Evolutionary conservation across 495 filamentous ascomycete species (phyloP).

Genomic region (Xylaria palmicola): DNA sequence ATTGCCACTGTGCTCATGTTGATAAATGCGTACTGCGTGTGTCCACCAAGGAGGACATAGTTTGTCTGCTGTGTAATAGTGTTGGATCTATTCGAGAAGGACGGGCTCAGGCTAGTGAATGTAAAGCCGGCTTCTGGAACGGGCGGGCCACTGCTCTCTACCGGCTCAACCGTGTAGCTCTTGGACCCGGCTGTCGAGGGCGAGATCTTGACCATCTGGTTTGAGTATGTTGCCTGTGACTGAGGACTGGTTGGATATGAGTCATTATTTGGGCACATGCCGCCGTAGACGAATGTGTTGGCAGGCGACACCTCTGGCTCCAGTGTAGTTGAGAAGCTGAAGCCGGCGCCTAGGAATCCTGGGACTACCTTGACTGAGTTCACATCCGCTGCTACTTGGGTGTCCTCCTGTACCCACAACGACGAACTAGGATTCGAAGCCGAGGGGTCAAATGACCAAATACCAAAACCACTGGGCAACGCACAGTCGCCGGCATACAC

Average conservation of each 20-base stretch:
- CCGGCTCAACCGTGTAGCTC: constrained; percentile 22
- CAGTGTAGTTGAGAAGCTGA: constrained; percentile 63
- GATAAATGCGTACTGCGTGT: constrained; percentile 79
- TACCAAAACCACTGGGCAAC: constrained; percentile 32
- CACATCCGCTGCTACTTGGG: constrained; percentile 18
- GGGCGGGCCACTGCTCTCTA: constrained; percentile 46
- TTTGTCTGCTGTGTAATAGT: constrained; percentile 63
- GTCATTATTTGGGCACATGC: constrained; percentile 72
- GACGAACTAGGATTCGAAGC: constrained; percentile 15
- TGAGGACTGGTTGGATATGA: constrained; percentile 53
- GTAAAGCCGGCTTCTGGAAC: constrained; percentile 86
- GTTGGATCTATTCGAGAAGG: constrained; percentile 55
- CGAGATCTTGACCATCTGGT: constrained; percentile 63
- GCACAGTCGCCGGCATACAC: constrained; percentile 70
- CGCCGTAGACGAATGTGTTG: constrained; percentile 75
- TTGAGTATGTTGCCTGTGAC: constrained; percentile 70
- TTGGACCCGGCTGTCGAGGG: constrained; percentile 33
- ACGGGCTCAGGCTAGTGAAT: constrained; percentile 65
- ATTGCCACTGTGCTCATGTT: constrained; percentile 91
- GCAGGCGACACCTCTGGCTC: constrained; percentile 46
- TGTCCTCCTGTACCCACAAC: constrained; percentile 30
- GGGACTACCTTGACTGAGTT: constrained; percentile 46
- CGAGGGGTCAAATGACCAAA: constrained; percentile 40
- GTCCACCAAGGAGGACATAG: constrained; percentile 82
- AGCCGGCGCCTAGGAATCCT: constrained; percentile 63